These are phyloP conservation scores for Monilinia fructigena DNA, from an alignment of 2,329 filamentous ascomycete genomes.

Conservation along the genomic window DNA sequence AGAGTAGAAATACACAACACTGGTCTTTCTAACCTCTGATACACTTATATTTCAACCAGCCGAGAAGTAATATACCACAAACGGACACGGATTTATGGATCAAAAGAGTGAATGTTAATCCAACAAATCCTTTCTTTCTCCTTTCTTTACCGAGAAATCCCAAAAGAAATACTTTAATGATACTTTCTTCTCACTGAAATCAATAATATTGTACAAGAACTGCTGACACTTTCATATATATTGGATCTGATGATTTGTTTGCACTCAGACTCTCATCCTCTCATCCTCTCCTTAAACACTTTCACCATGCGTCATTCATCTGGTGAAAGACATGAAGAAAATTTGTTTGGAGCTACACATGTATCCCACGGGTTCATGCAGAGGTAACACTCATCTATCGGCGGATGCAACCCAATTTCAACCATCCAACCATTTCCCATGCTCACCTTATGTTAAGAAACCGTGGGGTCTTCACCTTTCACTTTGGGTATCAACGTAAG, in stretches of 20 bases:
- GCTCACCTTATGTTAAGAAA: conserved; percentile 2
- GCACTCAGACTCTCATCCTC: neutral
- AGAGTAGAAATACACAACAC: conserved; percentile 12
- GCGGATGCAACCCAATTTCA: conserved; percentile 23
- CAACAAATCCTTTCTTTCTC: conserved; percentile 2
- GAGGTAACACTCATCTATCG: conserved; percentile 22
- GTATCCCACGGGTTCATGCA: conserved; percentile 20
- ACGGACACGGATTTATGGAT: neutral
- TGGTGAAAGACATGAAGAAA: conserved; percentile 23
- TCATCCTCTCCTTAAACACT: conserved; percentile 13
- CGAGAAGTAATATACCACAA: neutral
- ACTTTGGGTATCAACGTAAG: conserved; percentile 6
- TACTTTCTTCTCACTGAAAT: conserved; percentile 1
- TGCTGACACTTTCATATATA: conserved; percentile 22
- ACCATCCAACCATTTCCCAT: conserved; percentile 18
- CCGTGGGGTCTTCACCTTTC: conserved; percentile 1
- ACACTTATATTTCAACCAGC: too few species aligned
- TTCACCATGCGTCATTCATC: conserved; percentile 18
- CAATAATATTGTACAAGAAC: conserved; percentile 20
- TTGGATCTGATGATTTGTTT: neutral
- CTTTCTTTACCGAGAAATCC: conserved; percentile 17
- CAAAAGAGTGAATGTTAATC: neutral
- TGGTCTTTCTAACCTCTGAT: neutral
- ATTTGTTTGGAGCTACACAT: conserved; percentile 20
- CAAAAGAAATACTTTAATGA: neutral